Evolutionary conservation across 805 yeast genomes (phyloP), one percentile per base, ranked within the genome.

Genomic region (Alloascoidea hylecoeti): DNA sequence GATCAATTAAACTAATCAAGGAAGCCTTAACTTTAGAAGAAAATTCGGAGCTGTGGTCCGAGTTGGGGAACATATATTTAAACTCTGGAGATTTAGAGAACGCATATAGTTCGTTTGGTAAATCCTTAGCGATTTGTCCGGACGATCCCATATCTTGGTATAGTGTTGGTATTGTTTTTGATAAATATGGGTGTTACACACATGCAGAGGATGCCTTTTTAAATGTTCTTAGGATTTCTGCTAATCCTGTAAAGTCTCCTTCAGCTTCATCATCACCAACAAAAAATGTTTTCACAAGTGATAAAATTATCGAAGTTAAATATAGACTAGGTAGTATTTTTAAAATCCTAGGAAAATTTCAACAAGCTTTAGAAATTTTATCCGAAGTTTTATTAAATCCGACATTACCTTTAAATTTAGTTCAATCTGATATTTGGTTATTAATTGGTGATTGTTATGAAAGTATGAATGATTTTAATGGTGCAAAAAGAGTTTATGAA

Each of bases 391-490:
- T 23, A n/a, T 9, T n/a, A 9, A n/a, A n/a, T n/a, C 30, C 30
- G 30, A 9, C 30, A 9, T 23, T 23, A 9, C 30, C 30, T 9
- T n/a, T 23, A n/a, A n/a, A n/a, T 9, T n/a, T 23, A 9, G 30
- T n/a, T 9, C 13, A 23, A 9, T 9, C n/a, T 9, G 30, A 23
- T n/a, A 80, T 95, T 3, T 86, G 96, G 96, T 62, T 82, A 36
- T 88, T 92, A 14, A 74, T 85, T 39, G 96, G 96, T 15, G 72
- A 83, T 4, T 67, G 85, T 44, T 96, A 96, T 16, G 96, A 89
- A 55, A 66, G 84, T 37, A 63, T 89, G 42, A 94, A 89, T 15
- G 94, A 88, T 51, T 76, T 75, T 38, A 95, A 88, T 47, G 73
- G 83, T 47, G 97, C 97, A 3, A 76, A 85, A 30, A 73, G 75